Base-by-base conservation (phyloP, 2,329 filamentous ascomycete genomes). In the Hymenotorrendiella dingleyae region DNA sequence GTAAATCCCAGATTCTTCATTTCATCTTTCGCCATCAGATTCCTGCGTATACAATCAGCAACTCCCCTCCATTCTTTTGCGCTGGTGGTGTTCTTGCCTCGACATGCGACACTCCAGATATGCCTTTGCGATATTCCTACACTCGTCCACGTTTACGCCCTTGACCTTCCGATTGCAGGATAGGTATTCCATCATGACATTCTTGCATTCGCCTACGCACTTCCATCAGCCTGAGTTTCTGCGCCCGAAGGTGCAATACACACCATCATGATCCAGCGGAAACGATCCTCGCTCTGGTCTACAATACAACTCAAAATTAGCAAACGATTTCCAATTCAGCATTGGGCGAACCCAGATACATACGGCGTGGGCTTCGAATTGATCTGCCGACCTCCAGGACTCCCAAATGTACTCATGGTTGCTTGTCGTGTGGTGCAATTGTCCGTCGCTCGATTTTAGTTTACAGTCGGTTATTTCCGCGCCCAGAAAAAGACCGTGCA, bases 101-200 rank as follows among this genome's bases (percentile, higher is more conserved):
- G 97, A 91, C 93, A 98, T 98, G 36, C 93, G 80, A 65, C 93
- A 98, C 37, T 79, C 71, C 41, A 98, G 71, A 64, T 98, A 98
- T 22, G 80, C 76, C 68, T 96, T 97, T 47, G 90, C 90, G 42
- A 96, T 67, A 58, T 79, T 71, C 44, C 93, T 82, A 63, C 93
- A 98, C 59, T 87, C 81, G 48, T 86, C 75, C 52, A 93, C 85
- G 62, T 97, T 97, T 56, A 86, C 78, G 19, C 93, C 93, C 54
- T 80, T 80, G 50, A 84, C 81, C 49, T 78, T 83, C 62, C 90
- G 93, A 62, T 98, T 82, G 64, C 93, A 98, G 45, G 77, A 74
- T 36, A 98, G 76, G 61, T 98, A 98, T 40, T 74, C 74, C 45
- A 76, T 76, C 79, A 97, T 97, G 52, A 94, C 78, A 45, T 83